Base-by-base conservation (phyloP, 2,329 filamentous ascomycete species). In the Alternaria arbusti region DNA sequence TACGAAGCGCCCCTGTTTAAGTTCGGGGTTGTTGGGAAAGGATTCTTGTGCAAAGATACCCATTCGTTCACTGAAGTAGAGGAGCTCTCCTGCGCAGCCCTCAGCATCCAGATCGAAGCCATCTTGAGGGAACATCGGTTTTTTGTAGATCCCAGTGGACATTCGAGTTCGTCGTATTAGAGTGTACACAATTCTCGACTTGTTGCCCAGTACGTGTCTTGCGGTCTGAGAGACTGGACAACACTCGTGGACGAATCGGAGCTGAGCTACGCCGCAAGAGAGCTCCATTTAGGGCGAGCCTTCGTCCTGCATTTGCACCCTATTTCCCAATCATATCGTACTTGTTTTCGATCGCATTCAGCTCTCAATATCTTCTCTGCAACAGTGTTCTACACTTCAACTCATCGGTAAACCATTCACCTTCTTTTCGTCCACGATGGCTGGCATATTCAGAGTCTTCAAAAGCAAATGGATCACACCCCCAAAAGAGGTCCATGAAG, bases 241-340 rank as follows among this genome's bases (percentile, higher is more conserved):
- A 36, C 15, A 32, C 15, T 9, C 7, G 15, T 36, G 49, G 50
- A 56, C 65, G 65, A 67, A 67, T 67, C 65, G 57, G 65, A 67
- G 55, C 22, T 25, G 57, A 55, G 46, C 49, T 59, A 67, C 54
- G 57, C 63, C 59, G 63, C 65, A 55, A 11, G 11, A 45, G 50
- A 51, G 47, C 43, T 46, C 17, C 22, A 54, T 47, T 9, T 3
- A 44, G 11, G 30, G 17, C 44, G 6, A 45, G n/a, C 30, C 52
- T 36, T 15, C 97, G 93, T n/a, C 17, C 17, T 11, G 15, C 36
- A 40, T 40, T 25, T 25, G n/a, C 22, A 17, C 28, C 5, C 15
- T 25, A 8, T 51, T 58, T 20, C 28, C 28, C 28, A 30, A 30
- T 13, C 28, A 30, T 13, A 30, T 30, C 11, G 28, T 30, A 3